Percentiles rank a stretch among this genome's conserved stretches.
Conservation (phyloP, 2,329 filamentous ascomycete species). For the Pyrenochaeta sp. region DNA sequence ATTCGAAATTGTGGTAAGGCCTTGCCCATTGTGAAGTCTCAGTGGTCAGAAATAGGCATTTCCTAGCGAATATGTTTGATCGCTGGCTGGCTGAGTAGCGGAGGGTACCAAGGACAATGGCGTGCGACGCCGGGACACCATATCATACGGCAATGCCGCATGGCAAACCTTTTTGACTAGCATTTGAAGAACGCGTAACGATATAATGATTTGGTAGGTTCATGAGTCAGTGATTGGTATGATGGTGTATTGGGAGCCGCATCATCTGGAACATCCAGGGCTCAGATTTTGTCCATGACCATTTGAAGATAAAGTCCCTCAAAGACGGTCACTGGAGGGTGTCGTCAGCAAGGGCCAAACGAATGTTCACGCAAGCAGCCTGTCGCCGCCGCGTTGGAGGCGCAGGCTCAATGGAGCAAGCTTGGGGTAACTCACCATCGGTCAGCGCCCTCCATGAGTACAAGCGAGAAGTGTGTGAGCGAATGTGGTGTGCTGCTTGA, state of each 20-base stretch:
- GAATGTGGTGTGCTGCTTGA: conserved; percentile 25
- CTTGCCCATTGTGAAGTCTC: conserved; percentile 2
- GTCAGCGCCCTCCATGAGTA: conserved; percentile 31
- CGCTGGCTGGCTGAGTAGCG: conserved; percentile 10
- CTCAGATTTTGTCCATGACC: background rate
- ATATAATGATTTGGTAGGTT: conserved; percentile 9
- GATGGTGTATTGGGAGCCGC: conserved; percentile 35
- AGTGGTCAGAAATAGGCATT: conserved; percentile 14
- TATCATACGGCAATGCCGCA: conserved; percentile 18
- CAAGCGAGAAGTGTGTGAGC: conserved; percentile 35
- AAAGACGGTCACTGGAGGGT: conserved; percentile 7
- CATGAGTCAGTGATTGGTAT: conserved; percentile 5
- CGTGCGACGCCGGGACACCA: conserved; percentile 17
- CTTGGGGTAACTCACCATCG: conserved; percentile 20
- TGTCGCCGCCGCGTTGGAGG: conserved; percentile 21
- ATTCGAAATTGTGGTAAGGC: conserved; percentile 13
- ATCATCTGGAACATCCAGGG: conserved; percentile 32
- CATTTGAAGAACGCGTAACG: conserved; percentile 3
- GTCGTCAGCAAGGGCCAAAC: conserved; percentile 26
- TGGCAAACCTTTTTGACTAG: conserved; percentile 5
- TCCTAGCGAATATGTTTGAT: conserved; percentile 5
- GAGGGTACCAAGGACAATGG: conserved; percentile 13
- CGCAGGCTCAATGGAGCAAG: conserved; percentile 21
- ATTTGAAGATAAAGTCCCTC: background rate
- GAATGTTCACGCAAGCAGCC: conserved; percentile 40